A percentile compares a stretch with the other conserved stretches of the same genome.
Evolutionary conservation across 139 green algal species (phyloP).

Genomic region (Gonium pectorale): DNA sequence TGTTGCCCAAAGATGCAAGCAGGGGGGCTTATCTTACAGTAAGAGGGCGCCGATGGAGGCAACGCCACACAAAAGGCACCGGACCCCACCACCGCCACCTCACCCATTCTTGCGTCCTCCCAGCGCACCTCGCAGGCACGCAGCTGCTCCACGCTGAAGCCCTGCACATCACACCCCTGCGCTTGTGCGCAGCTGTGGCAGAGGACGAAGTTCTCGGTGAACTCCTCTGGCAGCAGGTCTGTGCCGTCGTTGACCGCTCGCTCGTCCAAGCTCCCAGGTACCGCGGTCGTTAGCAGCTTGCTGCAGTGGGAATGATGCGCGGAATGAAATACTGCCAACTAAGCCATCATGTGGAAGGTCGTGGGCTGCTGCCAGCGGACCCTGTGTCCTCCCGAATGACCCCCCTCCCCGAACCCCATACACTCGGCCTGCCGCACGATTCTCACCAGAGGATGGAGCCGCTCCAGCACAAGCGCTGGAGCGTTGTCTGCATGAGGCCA

Average conservation of each 20-base stretch:
- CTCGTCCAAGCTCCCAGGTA: slow-evolving; percentile 38
- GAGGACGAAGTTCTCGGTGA: slow-evolving; percentile 28
- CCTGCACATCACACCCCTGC: slow-evolving; percentile 28
- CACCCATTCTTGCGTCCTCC: background rate
- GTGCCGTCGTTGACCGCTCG: slow-evolving; percentile 31
- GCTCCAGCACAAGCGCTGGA: slow-evolving; percentile 3
- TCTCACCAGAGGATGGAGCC: background rate
- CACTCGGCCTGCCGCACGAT: too few relatives aligned
- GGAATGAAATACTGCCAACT: too few relatives aligned
- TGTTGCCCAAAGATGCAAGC: too few relatives aligned
- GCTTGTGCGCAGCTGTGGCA: slow-evolving; percentile 8
- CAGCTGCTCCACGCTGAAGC: background rate
- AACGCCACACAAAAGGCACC: too few relatives aligned
- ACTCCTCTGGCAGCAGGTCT: background rate
- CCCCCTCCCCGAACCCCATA: too few relatives aligned
- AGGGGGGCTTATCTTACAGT: too few relatives aligned
- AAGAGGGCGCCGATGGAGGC: too few relatives aligned
- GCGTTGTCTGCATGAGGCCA: background rate
- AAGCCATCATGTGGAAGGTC: too few relatives aligned
- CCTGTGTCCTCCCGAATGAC: too few relatives aligned
- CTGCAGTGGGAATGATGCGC: slow-evolving; percentile 17
- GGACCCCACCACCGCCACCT: too few relatives aligned
- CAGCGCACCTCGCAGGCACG: background rate
- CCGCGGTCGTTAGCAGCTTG: background rate
- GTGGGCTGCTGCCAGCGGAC: too few relatives aligned